Base-by-base conservation (phyloP, 208 protist species). In the Leishmania turanica region DNA sequence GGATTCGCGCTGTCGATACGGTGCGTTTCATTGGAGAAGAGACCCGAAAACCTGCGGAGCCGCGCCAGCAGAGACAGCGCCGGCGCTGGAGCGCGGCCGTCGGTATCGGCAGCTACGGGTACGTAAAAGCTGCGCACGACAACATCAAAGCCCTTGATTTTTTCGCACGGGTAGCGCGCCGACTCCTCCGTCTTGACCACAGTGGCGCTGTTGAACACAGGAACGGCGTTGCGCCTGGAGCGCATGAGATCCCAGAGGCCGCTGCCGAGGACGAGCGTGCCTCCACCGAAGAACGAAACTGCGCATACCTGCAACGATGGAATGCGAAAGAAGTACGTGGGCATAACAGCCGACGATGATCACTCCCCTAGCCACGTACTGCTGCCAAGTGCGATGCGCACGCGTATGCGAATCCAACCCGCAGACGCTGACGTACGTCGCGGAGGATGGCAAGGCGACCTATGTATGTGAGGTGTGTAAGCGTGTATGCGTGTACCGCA, bases 71-170 rank as follows among this genome's bases (percentile, higher is more conserved):
- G 40, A 45, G 74, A 49, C 40, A 64, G 40, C 42, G 42, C 54
- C 34, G 45, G 21, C 68, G 70, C 27, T 49, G 34, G 31, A 40
- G 58, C 47, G 13, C n/a, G 56, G 60, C 60, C 19, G 34, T 56
- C 54, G 19, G 53, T 45, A 47, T 11, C n/a, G 27, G n/a, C 68
- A 40, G 71, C 51, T 53, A 77, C 70, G 37, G 77, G 64, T 60
- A 93, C 74, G 79, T 96, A 97, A 85, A 92, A 91, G 87, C 94
- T 96, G 62, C 81, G 79, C 49, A 97, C 91, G 45, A 96, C 93
- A 34, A 94, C 92, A 68, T 95, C 92, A 66, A 92, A 95, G 11
- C 92, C 94, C 21, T 68, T n/a, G 45, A 97, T 86, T 5, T 42
- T 77, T 27, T 80, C n/a, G 72, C 92, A 96, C 47, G 91, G 90